These are phyloP conservation scores for Dendrobium officinale DNA, from an alignment of 106 monocot species.

Conservation along the genomic window DNA sequence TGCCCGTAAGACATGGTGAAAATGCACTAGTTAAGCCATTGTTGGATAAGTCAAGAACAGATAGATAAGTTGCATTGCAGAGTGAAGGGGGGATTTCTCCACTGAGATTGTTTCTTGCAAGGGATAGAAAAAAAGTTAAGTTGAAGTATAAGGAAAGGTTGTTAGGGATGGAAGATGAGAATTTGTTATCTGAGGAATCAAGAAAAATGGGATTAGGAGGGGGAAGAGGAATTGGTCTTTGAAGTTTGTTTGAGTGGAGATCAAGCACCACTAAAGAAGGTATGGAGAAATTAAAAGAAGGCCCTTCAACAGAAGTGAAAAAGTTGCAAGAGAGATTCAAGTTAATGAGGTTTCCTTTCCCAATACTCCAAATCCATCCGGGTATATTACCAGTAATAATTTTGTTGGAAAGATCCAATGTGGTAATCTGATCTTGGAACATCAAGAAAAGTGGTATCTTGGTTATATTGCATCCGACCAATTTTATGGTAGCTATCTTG, in stretches of 20 bases:
- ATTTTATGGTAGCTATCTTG: conserved; percentile 20
- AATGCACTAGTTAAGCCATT: conserved; percentile 49
- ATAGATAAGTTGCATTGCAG: conserved; percentile 37
- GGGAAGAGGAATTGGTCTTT: conserved; percentile 47
- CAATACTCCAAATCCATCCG: conserved; percentile 59
- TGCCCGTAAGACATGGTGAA: conserved; percentile 36
- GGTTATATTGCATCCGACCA: conserved; percentile 49
- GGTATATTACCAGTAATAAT: conserved; percentile 52
- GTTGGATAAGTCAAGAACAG: conserved; percentile 58
- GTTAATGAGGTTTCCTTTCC: conserved; percentile 1
- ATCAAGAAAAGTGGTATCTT: conserved; percentile 40
- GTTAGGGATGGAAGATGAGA: conserved; percentile 39
- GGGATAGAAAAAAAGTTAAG: conserved; percentile 32
- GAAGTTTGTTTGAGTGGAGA: conserved; percentile 55
- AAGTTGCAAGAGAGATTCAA: conserved; percentile 61
- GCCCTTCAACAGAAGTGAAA: conserved; percentile 39
- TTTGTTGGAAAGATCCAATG: conserved; percentile 62
- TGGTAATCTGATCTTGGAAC: conserved; percentile 15
- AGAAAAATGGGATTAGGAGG: conserved; percentile 23
- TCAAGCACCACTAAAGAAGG: conserved; percentile 23
- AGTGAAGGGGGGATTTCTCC: conserved; percentile 55
- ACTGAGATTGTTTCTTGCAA: conserved; percentile 39
- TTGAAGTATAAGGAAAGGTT: conserved; percentile 21
- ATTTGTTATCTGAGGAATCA: conserved; percentile 66
- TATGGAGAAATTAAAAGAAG: conserved; percentile 2